Evolutionary conservation across 176 grass and related monocot species (phyloP).

Genomic region (Raddia distichophylla): DNA sequence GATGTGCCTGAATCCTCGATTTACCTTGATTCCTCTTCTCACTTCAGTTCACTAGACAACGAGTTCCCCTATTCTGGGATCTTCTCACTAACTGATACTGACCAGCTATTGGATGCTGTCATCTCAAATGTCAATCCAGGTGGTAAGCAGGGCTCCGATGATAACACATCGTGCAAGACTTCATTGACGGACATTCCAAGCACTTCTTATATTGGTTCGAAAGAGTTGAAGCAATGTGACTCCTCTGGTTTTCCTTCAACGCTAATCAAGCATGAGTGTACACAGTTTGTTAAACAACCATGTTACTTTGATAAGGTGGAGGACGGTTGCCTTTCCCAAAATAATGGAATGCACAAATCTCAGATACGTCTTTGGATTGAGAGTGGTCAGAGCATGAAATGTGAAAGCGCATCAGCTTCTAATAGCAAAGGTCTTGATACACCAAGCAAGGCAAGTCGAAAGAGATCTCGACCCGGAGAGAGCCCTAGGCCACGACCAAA

Average conservation of each 20-base stretch:
- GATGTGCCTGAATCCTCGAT: conserved; percentile 49
- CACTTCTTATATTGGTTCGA: conserved; percentile 43
- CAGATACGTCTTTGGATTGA: conserved; percentile 76
- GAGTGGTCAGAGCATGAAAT: conserved; percentile 57
- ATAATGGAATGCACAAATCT: conserved; percentile 64
- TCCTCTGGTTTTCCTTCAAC: conserved; percentile 34
- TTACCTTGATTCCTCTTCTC: conserved; percentile 38
- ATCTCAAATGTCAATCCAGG: conserved; percentile 64
- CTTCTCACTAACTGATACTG: conserved; percentile 59
- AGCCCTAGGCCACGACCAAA: conserved; percentile 71
- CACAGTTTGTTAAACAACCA: conserved; percentile 56
- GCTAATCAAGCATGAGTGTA: conserved; percentile 52
- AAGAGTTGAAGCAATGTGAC: conserved; percentile 49
- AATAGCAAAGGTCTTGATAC: conserved; percentile 70
- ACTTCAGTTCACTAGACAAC: conserved; percentile 53
- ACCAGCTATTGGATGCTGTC: conserved; percentile 83
- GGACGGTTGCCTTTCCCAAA: conserved; percentile 56
- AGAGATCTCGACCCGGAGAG: conserved; percentile 74
- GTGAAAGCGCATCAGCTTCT: conserved; percentile 66
- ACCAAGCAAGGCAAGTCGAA: conserved; percentile 60
- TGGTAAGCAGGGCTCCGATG: conserved; percentile 59
- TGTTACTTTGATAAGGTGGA: conserved; percentile 46
- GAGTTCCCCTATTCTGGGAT: conserved; percentile 50
- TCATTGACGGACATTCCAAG: conserved; percentile 54
- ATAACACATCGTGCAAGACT: conserved; percentile 65